Evolutionary conservation across 768 basidiomycete genomes (phyloP), one percentile per base, ranked within the genome.

Genomic region (Wakefieldia striispora): DNA sequence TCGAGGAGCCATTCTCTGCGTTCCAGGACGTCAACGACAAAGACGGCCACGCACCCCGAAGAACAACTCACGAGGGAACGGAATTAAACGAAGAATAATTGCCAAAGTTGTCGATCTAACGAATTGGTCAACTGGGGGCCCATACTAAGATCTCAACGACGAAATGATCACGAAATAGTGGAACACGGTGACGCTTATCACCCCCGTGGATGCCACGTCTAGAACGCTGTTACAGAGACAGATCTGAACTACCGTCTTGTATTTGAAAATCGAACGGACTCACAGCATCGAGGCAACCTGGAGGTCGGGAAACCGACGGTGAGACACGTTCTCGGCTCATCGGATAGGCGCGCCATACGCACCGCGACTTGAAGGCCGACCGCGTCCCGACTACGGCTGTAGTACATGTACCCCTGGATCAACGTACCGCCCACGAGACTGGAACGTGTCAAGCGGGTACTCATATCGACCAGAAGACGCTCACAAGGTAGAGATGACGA

Each of bases 391-490:
- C 14, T 14, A 16, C 33, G 13, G 33, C 10, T 35, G 41, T 26
- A 52, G 37, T 43, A 52, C 26, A 47, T 43, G 31, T 52, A 43
- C 24, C 42, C 46, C 37, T 49, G 51, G 20, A 44, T 43, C 37
- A 48, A 43, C n/a, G 50, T 53, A 24, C 12, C 31, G 0, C 46
- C 51, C 2, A 48, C 31, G n/a, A 52, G 51, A 17, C 42, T 53
- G 19, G 8, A 6, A 34, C 4, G 24, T 6, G 35, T 47, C 14
- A 45, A 13, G n/a, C 6, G 14, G 34, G 37, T 9, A 29, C 13
- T 19, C 23, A 20, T 20, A 31, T 12, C 10, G 29, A 31, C 20
- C 31, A 3, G 23, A 35, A 40, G 6, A 33, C 6, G 44, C 45
- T 36, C 24, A 51, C 45, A 13, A 11, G 3, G 35, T 47, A 13